Evolutionary conservation across 768 basidiomycete species (phyloP), one percentile per base, ranked within the genome.

Genomic region (Hypsizygus marmoreus): DNA sequence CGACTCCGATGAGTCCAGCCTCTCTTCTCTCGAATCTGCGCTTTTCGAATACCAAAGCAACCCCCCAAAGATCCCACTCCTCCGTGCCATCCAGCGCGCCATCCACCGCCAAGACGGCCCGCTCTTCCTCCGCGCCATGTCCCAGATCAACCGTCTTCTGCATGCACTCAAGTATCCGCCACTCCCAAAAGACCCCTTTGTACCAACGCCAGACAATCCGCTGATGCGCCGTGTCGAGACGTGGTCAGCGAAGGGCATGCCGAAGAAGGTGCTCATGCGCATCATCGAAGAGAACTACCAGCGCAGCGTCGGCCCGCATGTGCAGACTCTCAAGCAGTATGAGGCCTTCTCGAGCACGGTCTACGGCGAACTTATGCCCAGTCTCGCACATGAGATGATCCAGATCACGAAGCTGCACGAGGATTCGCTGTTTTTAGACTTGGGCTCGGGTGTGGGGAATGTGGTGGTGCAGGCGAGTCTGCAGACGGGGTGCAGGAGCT

Each of bases 251-350:
- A 68, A 57, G 1, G 82, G 80, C 3, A 60, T 94, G 20, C 87
- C 84, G 0, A 72, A 81, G 36, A 74, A 78, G 25, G 78, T 94
- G 2, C 71, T 88, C 46, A 75, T 83, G 70, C 83, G 86, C 31
- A 79, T 95, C 37, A 75, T 89, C 41, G 92, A 94, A 33, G 93
- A 97, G 71, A 89, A 86, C 28, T 98, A 99, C 59, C 92, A 97
- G 59, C 82, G 97, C 20, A 82, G 84, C 13, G 94, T 97, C 1
- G 95, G 95, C 4, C 97, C 97, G 0, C 82, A 89, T 56, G 81
- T 94, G n/a, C 80, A 81, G 41, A 79, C 76, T 45, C 75, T 98
- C 43, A 84, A 79, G 58, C 80, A 84, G 54, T 95, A 97, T 63
- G 79, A 82, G 57, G 82, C 90, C 23, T 84, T 95, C 72, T 84